Evolutionary conservation across 345 rosid species (phyloP).

Genomic region (Gossypium arboreum): DNA sequence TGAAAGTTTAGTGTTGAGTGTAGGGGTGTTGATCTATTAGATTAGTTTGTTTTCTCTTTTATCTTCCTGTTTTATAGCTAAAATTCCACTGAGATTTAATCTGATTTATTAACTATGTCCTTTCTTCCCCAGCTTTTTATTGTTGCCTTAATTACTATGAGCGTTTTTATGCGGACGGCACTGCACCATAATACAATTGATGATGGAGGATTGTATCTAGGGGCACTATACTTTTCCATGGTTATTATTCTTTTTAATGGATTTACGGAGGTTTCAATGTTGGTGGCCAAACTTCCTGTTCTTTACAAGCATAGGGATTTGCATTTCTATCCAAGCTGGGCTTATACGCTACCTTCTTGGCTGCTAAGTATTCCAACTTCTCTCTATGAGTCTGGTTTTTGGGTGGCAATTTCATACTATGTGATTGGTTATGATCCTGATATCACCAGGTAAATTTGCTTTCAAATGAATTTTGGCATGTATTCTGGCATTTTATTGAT

Average conservation of each 20-base stretch:
- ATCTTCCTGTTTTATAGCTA: not conserved
- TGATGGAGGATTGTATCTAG: conserved; percentile 86
- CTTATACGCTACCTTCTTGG: conserved; percentile 91
- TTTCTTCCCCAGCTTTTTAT: conserved; percentile 67
- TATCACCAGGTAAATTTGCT: conserved; percentile 48
- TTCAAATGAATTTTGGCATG: conserved; percentile 9
- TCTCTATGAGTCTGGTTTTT: conserved; percentile 79
- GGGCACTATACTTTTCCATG: conserved; percentile 89
- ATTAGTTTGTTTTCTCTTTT: conserved; percentile 1
- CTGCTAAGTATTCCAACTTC: conserved; percentile 81
- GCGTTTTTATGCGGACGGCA: conserved; percentile 82
- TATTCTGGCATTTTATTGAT: conserved; percentile 9
- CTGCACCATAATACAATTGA: conserved; percentile 75
- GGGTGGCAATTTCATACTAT: conserved; percentile 89
- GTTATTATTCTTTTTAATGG: conserved; percentile 96
- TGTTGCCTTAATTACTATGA: conserved; percentile 92
- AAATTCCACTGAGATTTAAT: not conserved
- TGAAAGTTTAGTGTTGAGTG: not conserved
- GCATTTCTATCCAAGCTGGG: conserved; percentile 95
- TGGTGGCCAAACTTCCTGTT: conserved; percentile 92
- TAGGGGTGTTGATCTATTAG: not conserved
- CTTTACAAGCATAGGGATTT: conserved; percentile 96
- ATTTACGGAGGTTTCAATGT: conserved; percentile 94
- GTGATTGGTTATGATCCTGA: conserved; percentile 90
- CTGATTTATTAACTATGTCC: conserved; percentile 19